Percentiles rank a stretch among this genome's conserved stretches.
Conservation (phyloP, 2,329 filamentous ascomycete species). For the Exophiala spinifera region DNA sequence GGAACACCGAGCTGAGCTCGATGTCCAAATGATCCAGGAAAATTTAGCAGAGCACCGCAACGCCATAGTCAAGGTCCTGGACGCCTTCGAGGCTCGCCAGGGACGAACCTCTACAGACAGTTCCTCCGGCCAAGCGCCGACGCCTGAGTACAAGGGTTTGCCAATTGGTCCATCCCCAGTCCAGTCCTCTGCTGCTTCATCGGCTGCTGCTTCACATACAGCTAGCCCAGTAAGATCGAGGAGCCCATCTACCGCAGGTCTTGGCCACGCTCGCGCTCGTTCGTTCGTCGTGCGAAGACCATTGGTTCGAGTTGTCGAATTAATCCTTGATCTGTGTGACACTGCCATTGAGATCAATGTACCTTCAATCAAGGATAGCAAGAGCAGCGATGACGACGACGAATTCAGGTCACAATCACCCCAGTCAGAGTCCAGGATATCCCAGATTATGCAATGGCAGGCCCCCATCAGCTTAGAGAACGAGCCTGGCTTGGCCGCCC, state of each 20-base stretch:
- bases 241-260: constrained; percentile 56
- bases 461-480: constrained; percentile 89
- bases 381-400: constrained; percentile 58
- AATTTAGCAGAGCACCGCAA: constrained; percentile 88
- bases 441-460: constrained; percentile 94
- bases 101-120: constrained; percentile 58
- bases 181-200: constrained; percentile 65
- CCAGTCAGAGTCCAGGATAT: constrained; percentile 90
- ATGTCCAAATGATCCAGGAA: constrained; percentile 94
- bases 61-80: constrained; percentile 89
- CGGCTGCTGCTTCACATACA: constrained; percentile 64
- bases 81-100: constrained; percentile 78
- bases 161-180: constrained; percentile 68
- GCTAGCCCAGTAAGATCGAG: constrained; percentile 60
- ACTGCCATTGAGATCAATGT: constrained; percentile 93
- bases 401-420: constrained; percentile 92
- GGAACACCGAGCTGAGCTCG: constrained; percentile 95
- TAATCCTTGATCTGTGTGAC: constrained; percentile 91
- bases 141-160: constrained; percentile 77
- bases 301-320: constrained; percentile 86
- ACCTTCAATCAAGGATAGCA: constrained; percentile 83
- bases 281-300: constrained; percentile 92
- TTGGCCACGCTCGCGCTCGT: constrained; percentile 81
- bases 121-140: constrained; percentile 39
- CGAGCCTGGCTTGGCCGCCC: constrained; percentile 78